Evolutionary conservation across 345 rosid species (phyloP), one percentile per base, ranked within the genome.

Genomic region (Eucalyptus melliodora): DNA sequence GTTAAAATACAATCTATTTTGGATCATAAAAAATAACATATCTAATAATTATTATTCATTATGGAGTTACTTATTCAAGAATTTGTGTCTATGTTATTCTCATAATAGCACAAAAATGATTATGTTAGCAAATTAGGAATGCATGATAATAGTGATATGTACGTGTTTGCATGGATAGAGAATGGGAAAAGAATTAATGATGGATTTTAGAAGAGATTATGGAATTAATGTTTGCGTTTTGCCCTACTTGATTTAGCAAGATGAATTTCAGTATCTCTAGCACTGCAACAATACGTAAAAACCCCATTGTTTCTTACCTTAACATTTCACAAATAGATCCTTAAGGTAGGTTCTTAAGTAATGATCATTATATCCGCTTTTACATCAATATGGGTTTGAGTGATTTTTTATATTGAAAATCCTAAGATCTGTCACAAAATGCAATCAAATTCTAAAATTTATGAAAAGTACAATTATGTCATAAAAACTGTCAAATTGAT

Each of bases 381-480:
- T 16, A 69, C 42, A 69, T 34, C 42, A 31, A 16, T 16, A 1
- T 0, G 2, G 2, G 16, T 65, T n/a, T 0, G 11, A n/a, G 50
- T 12, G 40, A n/a, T 65, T 15, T 16, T n/a, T 65, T n/a, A 0
- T 65, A 15, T 0, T 1, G 6, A 56, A 56, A 0, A 1, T 56
- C 2, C 1, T 56, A 56, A 56, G 1, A 24, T 26, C 24, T 56
- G 6, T 56, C 1, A 56, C 2, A 11, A 24, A 56, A 56, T 56
- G 0, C 0, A 56, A 56, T 56, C 1, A 0, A 56, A 24, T 56
- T 0, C 0, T 24, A 1, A 24, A 56, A 24, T 0, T 56, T 56
- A 24, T 24, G 1, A 56, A 56, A 56, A 1, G 6, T 24, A 0
- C 13, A 56, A 24, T 56, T 0, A 0, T 0, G 0, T 24, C 30